These are phyloP conservation scores for Calophaca sinica DNA, from an alignment of 306 rosid species.

Conservation along the genomic window DNA sequence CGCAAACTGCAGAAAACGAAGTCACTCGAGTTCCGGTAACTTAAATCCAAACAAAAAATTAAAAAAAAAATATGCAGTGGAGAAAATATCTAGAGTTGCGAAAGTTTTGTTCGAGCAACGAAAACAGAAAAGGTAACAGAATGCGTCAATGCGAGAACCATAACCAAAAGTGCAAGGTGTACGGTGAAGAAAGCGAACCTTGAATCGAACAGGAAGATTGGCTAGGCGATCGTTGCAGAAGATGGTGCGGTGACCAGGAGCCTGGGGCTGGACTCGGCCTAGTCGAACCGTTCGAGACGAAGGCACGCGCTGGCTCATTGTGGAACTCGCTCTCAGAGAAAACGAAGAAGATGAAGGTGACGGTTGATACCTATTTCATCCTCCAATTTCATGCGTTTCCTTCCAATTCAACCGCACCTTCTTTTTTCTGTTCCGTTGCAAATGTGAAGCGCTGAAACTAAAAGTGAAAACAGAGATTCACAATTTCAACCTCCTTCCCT, in stretches of 20 bases:
- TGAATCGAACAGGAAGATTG: conserved; percentile 66
- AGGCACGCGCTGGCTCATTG: conserved; percentile 46
- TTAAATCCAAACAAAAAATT: no score
- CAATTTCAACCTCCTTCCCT: no score
- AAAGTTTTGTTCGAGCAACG: neutral
- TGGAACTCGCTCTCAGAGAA: conserved; percentile 52
- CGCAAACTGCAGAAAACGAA: conserved; percentile 5
- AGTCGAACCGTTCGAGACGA: conserved; percentile 66
- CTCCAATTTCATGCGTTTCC: neutral
- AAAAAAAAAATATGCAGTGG: no score
- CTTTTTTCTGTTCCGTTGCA: neutral
- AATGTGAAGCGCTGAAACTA: neutral
- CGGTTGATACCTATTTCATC: neutral
- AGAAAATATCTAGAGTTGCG: no score
- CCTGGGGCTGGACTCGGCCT: conserved; percentile 94
- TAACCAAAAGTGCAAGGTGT: neutral
- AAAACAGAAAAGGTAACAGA: neutral
- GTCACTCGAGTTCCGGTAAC: neutral
- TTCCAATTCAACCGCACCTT: conserved; percentile 10
- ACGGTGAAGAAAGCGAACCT: conserved; percentile 49
- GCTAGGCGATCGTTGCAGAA: conserved; percentile 88
- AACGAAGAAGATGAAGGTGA: conserved; percentile 45
- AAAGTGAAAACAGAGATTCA: no score
- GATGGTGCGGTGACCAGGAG: conserved; percentile 84
- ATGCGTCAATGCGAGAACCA: neutral